Base-by-base conservation (phyloP, 2,329 filamentous ascomycete species). In the Botrytis galanthina region DNA sequence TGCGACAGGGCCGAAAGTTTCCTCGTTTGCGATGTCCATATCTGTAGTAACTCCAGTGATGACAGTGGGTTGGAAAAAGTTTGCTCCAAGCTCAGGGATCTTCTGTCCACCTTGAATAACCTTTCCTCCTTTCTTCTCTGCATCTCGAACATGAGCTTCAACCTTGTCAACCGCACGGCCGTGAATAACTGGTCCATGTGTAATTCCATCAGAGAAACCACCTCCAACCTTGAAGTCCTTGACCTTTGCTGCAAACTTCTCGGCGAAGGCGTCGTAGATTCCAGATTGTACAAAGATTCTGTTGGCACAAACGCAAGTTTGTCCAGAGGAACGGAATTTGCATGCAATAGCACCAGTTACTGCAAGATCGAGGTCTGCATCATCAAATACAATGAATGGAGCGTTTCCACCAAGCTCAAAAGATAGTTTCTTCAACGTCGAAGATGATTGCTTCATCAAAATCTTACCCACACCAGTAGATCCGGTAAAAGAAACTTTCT, bases 331-430 rank as follows among this genome's bases (percentile, higher is more conserved):
- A 72, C 96, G 92, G 89, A 98, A 98, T 83, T 98, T 99, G 80
- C 90, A 95, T 37, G 91, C 85, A 71, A 98, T 88, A 66, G 94
- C 94, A 39, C 95, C 95, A 0, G 89, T 85, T 1, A 98, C 94
- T 3, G 96, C 96, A 7, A 86, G 84, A 74, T 98, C 95, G 32
- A 98, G 84, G 80, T 98, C 93, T 32, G 95, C 93, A 80, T 98
- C 95, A 80, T 98, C 94, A 80, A 98, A 98, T 48, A 98, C 94
- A 77, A 98, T 98, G 81, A 98, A 97, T 1, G 95, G 95, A 0
- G 95, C 93, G 82, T 98, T 98, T 66, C 95, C 96, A 72, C 95
- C 95, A 1, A 98, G 91, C 82, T 98, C 95, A 82, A 97, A 92
- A 0, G 93, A 96, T 59, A 91, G 81, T 77, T 90, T 88, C 87